Evolutionary conservation across 73 alveolate genomes (phyloP).

Genomic region (Tetrahymena elliotti): DNA sequence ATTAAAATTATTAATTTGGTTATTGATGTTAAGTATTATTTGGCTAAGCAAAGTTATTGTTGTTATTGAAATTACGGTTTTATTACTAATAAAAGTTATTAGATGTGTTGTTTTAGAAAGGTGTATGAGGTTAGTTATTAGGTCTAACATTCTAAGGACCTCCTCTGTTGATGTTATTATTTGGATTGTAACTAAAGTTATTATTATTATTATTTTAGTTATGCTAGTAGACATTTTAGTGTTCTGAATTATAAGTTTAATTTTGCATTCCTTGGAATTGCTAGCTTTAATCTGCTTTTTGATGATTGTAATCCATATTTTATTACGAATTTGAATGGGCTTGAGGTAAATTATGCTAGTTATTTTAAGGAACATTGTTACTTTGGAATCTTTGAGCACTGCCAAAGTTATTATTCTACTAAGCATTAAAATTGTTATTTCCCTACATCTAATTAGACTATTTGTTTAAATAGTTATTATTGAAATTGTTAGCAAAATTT

Average conservation of each 20-base stretch:
- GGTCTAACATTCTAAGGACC: not conserved
- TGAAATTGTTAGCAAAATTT: not conserved
- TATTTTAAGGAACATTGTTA: not conserved
- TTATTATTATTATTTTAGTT: not conserved
- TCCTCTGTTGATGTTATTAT: not conserved
- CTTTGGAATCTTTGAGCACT: not conserved
- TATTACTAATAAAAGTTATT: not conserved
- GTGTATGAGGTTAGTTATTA: not conserved
- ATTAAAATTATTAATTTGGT: not conserved
- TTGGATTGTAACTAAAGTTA: not conserved
- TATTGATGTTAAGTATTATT: not conserved
- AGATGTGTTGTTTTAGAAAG: not conserved
- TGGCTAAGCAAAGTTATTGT: no score
- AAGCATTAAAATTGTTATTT: not conserved
- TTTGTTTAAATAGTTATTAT: no score
- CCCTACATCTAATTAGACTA: not conserved
- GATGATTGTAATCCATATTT: not conserved
- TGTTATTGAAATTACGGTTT: not conserved
- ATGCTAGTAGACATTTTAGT: not conserved
- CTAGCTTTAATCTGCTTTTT: not conserved
- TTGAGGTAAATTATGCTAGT: not conserved
- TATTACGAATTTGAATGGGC: not conserved
- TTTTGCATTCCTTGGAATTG: not conserved
- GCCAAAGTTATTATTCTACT: not conserved
- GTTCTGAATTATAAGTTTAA: not conserved